Conservation (phyloP, 345 rosid species). For the Rhodamnia rubescens region DNA sequence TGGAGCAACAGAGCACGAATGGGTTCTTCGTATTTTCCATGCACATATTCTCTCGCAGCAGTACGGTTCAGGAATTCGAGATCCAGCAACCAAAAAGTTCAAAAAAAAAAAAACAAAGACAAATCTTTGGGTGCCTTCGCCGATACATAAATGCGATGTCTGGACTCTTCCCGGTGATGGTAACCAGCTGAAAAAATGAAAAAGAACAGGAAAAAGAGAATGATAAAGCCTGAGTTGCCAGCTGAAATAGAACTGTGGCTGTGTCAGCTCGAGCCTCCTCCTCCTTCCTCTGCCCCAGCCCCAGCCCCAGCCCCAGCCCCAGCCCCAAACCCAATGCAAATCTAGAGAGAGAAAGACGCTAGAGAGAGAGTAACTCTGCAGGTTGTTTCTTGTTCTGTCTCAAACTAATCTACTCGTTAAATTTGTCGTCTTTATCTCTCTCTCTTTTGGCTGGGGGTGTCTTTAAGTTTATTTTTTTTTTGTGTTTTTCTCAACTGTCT, state of each 20-base stretch:
- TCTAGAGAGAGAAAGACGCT: neutral
- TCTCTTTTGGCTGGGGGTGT: neutral
- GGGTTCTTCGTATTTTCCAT: neutral
- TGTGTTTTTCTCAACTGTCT: constrained; percentile 29
- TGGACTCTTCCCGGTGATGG: neutral
- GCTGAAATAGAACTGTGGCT: neutral
- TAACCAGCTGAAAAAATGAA: neutral
- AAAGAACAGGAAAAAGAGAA: neutral
- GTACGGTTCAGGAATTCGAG: neutral
- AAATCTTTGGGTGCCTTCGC: neutral
- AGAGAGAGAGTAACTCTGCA: constrained; percentile 18
- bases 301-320: too few species aligned
- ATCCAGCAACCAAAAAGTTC: neutral
- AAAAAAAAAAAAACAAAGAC: neutral
- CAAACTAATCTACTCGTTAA: neutral
- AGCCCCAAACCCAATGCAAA: neutral
- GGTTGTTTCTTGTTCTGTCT: constrained; percentile 8
- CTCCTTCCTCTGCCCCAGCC: neutral
- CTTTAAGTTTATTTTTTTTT: constrained; percentile 3
- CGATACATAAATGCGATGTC: neutral
- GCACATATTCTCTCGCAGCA: neutral
- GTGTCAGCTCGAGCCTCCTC: neutral
- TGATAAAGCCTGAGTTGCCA: neutral
- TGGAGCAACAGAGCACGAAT: neutral
- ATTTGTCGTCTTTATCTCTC: neutral